Evolutionary conservation across 257 asterid species (phyloP), one percentile per base, ranked within the genome.

Genomic region (Fraxinus americana): DNA sequence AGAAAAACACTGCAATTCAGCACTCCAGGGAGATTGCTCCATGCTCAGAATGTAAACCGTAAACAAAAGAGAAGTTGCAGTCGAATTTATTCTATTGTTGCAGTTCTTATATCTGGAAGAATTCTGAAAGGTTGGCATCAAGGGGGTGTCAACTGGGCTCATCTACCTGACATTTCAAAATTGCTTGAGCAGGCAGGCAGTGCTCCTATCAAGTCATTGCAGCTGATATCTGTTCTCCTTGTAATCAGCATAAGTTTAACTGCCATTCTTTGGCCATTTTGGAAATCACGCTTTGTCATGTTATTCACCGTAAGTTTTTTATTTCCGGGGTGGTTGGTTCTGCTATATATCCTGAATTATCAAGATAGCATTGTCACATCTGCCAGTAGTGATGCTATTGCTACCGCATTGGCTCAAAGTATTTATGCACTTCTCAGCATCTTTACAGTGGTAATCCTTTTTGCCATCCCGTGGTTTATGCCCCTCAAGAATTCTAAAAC

Each of bases 61-160:
- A 84, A 29, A 68, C 70, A 48, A 5, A 78, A 54, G 13, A 81
- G 83, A 67, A 72, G 52, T 25, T 73, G 57, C 71, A 72, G 74
- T 57, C 83, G 77, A 78, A 66, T 89, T 50, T 77, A 74, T 71
- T 83, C 73, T 65, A 77, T 89, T 65, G 27, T 85, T 79, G 75
- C 73, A 41, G 86, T 87, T 84, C 92, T 92, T 52, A n/a, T 83
- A 77, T 88, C 87, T 73, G 94, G 97, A 75, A 91, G 98, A 85
- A 38, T 94, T 76, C 85, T 94, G 87, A 87, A 96, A 83, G 98
- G 94, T 78, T 94, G 98, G 98, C 97, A 94, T 88, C 97, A 87
- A 83, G 98, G 98, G 81, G 98, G 98, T 69, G 97, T 94, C 88
- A 94, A 94, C 89, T 94, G 98, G 98, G 75, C 84, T 84, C 78